A percentile compares a stretch with the other conserved stretches of the same genome.
phyloP scores from a whole-genome alignment of 257 asterid genomes.

The Rhazya stricta region DNA sequence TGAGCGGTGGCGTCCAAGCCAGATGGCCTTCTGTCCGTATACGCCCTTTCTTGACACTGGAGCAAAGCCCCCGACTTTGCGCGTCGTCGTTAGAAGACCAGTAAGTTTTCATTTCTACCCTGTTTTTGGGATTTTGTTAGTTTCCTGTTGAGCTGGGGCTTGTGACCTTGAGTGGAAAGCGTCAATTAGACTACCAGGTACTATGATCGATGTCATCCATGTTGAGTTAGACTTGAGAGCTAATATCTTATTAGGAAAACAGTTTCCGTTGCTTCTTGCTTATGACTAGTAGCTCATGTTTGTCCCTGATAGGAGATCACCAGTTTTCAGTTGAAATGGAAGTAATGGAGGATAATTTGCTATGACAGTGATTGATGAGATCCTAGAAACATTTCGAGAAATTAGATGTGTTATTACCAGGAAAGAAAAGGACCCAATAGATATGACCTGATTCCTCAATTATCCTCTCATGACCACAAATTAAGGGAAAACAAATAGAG shows the following conservation, averaged over 20 bases:
- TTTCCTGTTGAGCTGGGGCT: slow-evolving; percentile 2
- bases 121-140: neutral
- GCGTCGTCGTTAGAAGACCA: slow-evolving; percentile 73
- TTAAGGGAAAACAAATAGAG: neutral
- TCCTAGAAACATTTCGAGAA: too few species aligned
- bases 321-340: slow-evolving; percentile 1
- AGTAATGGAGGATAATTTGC: neutral
- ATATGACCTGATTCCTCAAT: neutral
- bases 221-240: neutral
- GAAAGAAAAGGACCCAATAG: too few species aligned
- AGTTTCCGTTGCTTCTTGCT: neutral
- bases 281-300: neutral
- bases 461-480: too few species aligned
- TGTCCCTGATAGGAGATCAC: neutral
- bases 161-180: neutral
- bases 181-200: neutral
- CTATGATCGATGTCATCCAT: neutral
- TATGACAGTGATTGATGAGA: neutral
- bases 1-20: slow-evolving; percentile 66
- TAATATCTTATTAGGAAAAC: neutral
- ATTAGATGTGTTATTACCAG: too few species aligned
- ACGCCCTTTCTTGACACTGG: slow-evolving; percentile 30
- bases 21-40: slow-evolving; percentile 61
- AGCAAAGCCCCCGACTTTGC: slow-evolving; percentile 55
- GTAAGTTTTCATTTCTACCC: slow-evolving; percentile 37